A percentile compares a stretch with the other conserved stretches of the same genome.
phyloP scores from a whole-genome alignment of 768 basidiomycete species.

The Lactarius pseudohatsudake region DNA sequence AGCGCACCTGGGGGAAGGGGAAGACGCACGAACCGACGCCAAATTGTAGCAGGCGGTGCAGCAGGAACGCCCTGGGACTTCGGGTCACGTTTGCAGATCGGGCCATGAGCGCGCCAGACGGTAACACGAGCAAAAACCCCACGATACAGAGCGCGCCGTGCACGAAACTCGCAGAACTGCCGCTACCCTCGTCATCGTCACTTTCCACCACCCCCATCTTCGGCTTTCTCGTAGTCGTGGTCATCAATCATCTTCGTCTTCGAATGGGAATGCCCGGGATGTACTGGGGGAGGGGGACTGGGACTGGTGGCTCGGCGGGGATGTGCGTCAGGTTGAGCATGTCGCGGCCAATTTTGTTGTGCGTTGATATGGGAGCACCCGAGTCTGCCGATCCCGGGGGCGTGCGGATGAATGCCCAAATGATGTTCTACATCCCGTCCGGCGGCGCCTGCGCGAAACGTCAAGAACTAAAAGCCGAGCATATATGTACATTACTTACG shows the following conservation, averaged over 20 bases:
- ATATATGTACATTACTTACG: no score
- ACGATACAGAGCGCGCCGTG: conserved; percentile 54
- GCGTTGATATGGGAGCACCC: conserved; percentile 45
- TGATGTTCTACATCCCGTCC: conserved; percentile 45
- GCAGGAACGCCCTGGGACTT: conserved; percentile 44
- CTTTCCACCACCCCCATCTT: background rate
- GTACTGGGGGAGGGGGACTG: background rate
- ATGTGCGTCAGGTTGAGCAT: conserved; percentile 46
- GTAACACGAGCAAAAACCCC: conserved; percentile 60
- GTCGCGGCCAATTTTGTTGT: conserved; percentile 44
- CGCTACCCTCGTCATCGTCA: background rate
- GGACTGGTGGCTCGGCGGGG: conserved; percentile 26
- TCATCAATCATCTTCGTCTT: background rate
- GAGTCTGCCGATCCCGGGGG: conserved; percentile 39
- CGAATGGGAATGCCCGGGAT: background rate
- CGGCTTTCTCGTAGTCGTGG: background rate
- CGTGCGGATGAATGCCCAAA: conserved; percentile 57
- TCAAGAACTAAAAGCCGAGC: no score
- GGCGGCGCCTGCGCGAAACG: conserved; percentile 40
- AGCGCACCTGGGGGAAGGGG: background rate
- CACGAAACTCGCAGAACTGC: conserved; percentile 40
- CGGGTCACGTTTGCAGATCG: conserved; percentile 50
- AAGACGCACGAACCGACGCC: conserved; percentile 6
- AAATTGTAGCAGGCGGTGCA: conserved; percentile 43
- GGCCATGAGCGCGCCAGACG: conserved; percentile 53